Conservation (phyloP, 164 flowering plant species). For the Tetrastigma voinierianum region DNA sequence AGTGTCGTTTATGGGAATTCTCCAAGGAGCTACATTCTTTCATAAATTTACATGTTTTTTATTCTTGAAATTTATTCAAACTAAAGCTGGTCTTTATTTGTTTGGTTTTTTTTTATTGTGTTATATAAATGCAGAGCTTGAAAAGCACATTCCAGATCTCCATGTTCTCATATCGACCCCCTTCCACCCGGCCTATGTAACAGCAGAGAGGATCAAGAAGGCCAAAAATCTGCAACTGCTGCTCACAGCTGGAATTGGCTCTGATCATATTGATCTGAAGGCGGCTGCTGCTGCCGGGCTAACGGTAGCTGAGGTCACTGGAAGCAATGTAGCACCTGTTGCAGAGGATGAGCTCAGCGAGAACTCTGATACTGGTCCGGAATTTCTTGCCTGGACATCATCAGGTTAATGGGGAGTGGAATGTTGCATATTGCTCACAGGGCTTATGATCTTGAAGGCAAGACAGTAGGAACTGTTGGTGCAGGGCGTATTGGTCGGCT, state of each 20-base stretch:
- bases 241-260: constrained; percentile 96
- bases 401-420: constrained; percentile 90
- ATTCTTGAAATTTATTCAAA: background rate
- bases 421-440: constrained; percentile 85
- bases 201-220: constrained; percentile 88
- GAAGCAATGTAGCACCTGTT: constrained; percentile 91
- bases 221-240: constrained; percentile 88
- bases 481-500: constrained; percentile 94
- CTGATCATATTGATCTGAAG: constrained; percentile 89
- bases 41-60: background rate
- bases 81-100: background rate
- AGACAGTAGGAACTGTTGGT: constrained; percentile 95
- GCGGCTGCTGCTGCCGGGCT: constrained; percentile 95
- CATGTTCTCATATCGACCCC: constrained; percentile 94
- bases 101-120: constrained; percentile 1
- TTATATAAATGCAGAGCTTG: constrained; percentile 67
- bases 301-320: constrained; percentile 98
- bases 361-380: constrained; percentile 88
- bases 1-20: no score
- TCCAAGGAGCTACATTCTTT: no score
- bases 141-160: constrained; percentile 88
- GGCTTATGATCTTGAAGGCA: constrained; percentile 96
- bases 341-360: constrained; percentile 99
- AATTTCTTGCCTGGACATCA: constrained; percentile 88
- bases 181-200: constrained; percentile 96